Base-by-base conservation (phyloP, 495 filamentous ascomycete genomes). In the Letharia columbiana region DNA sequence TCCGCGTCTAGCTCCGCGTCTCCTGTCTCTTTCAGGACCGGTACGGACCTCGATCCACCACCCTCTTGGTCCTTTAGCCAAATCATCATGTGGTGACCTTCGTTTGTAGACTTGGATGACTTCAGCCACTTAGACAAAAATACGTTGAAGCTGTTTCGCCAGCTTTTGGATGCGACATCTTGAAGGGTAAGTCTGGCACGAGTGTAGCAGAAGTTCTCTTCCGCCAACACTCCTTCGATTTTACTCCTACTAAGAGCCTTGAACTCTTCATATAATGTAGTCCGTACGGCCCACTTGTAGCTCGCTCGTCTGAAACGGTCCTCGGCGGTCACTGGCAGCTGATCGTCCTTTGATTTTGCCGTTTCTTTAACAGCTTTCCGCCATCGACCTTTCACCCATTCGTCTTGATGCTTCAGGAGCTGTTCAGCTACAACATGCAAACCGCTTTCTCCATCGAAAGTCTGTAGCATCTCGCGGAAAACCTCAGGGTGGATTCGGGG, bases 401-500 rank as follows among this genome's bases (percentile, higher is more conserved):
- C 78, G 17, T 84, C 83, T 64, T 88, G 85, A 69, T 91, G 85
- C 71, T 91, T 90, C 39, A 97, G 77, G 49, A 98, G 78, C 68
- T 87, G 84, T 69, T 97, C 91, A 8, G 91, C 90, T 44, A 92
- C 89, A 49, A 98, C 83, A 52, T 93, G 86, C 3, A 97, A 75
- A 70, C 91, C 78, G 69, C 92, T 96, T 69, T 92, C 84, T 50
- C 89, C 89, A 68, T 89, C 87, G 74, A 96, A 90, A 66, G 81
- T 90, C 37, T 81, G 77, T 44, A 98, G 83, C 81, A 97, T 85
- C 73, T 96, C 92, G 17, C 94, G 86, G 70, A 98, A 92, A n/a
- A 96, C 92, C 63, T 96, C 91, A 66, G 93, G 79, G 64, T 90
- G 87, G 33, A 96, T 80, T 75, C 96, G 87, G 9, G 94, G 94